Evolutionary conservation across 169 alveolate genomes (phyloP).

Genomic region (Plasmodium vinckei): DNA sequence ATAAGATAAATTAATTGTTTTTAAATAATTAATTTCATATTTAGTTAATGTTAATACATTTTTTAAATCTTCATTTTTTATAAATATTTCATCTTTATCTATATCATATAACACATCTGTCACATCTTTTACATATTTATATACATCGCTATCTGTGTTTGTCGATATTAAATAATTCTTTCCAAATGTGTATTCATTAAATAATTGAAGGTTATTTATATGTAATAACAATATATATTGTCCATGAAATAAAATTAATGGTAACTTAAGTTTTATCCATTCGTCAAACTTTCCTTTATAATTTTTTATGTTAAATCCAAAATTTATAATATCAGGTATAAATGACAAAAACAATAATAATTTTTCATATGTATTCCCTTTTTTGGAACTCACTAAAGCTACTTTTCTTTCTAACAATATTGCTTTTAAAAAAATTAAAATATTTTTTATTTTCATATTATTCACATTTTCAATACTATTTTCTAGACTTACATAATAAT

Average conservation of each 20-base stretch:
- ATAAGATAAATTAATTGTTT: slow-evolving; percentile 29
- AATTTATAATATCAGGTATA: slow-evolving; percentile 72
- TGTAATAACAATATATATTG: slow-evolving; percentile 47
- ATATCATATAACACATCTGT: slow-evolving; percentile 38
- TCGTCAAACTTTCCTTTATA: slow-evolving; percentile 63
- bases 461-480: slow-evolving; percentile 23
- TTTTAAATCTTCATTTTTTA: slow-evolving; percentile 30
- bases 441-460: slow-evolving; percentile 55
- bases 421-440: slow-evolving; percentile 57
- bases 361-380: slow-evolving; percentile 34
- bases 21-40: slow-evolving; percentile 69
- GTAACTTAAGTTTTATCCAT: slow-evolving; percentile 56
- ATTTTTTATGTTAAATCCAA: slow-evolving; percentile 65
- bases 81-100: slow-evolving; percentile 45
- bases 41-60: slow-evolving; percentile 52
- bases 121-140: slow-evolving; percentile 34
- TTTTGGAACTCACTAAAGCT: slow-evolving; percentile 53
- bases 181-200: slow-evolving; percentile 41
- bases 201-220: slow-evolving; percentile 55
- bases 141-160: slow-evolving; percentile 47
- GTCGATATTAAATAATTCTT: slow-evolving; percentile 67
- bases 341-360: slow-evolving; percentile 45
- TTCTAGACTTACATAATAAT: slow-evolving; percentile 13
- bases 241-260: slow-evolving; percentile 71
- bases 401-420: slow-evolving; percentile 54